These are phyloP conservation scores for Neurospora sp. DNA, from an alignment of 495 filamentous ascomycete species.

Conservation along the genomic window DNA sequence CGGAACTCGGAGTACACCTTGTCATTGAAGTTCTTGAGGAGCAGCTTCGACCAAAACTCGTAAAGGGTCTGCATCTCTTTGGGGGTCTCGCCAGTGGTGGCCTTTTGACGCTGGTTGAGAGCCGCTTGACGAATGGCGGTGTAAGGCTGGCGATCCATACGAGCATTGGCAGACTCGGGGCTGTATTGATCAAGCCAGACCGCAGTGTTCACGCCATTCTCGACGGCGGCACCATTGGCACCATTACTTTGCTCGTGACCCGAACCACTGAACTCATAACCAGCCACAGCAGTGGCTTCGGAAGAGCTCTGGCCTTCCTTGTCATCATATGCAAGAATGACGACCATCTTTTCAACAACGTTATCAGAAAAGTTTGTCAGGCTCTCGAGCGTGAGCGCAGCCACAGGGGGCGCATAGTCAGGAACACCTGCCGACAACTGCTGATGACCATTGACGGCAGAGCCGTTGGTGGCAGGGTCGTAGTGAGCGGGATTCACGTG, in stretches of 20 bases:
- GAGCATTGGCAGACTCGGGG: constrained; percentile 6
- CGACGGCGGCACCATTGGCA: constrained; percentile 1
- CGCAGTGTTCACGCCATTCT: background rate
- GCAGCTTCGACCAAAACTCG: constrained; percentile 70
- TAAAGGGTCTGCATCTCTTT: constrained; percentile 58
- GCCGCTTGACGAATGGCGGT: constrained; percentile 44
- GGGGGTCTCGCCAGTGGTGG: constrained; percentile 34
- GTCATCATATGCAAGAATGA: constrained; percentile 12
- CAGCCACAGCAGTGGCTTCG: constrained; percentile 8
- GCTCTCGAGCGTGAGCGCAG: constrained; percentile 31
- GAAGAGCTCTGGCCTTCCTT: constrained; percentile 4
- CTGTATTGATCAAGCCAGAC: constrained; percentile 10
- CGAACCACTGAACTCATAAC: constrained; percentile 4
- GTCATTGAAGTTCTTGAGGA: constrained; percentile 64
- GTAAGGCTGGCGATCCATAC: constrained; percentile 45
- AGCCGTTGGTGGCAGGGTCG: constrained; percentile 31
- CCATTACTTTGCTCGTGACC: background rate
- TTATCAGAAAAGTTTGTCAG: constrained; percentile 43
- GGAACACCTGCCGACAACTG: constrained; percentile 65
- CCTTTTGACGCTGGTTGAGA: constrained; percentile 44
- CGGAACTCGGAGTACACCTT: constrained; percentile 76
- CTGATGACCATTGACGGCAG: constrained; percentile 28
- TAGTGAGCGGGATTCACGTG: constrained; percentile 26
- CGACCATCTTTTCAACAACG: constrained; percentile 36
- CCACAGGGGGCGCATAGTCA: constrained; percentile 57